Evolutionary conservation across 805 yeast genomes (phyloP), one percentile per base, ranked within the genome.

Genomic region (Kockiozyma suomiensis): DNA sequence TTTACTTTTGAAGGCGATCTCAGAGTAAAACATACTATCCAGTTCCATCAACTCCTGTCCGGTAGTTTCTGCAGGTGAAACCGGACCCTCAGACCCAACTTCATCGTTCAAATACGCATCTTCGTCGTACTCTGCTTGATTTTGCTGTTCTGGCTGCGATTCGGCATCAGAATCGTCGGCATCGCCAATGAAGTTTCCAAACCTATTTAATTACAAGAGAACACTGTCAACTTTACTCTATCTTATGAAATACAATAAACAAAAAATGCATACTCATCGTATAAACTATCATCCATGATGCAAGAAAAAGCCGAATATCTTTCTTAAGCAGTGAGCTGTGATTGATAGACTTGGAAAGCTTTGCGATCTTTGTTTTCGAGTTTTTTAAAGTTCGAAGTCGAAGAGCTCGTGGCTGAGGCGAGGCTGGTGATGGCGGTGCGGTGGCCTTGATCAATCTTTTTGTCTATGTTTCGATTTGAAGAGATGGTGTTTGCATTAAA

Each of bases 111-210:
- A 28, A 52, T 56, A 56, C 28, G 50, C 58, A 8, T 51, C 46
- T 21, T 58, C 48, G 33, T 59, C 42, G 37, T 52, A 54, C 13
- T 46, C 56, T 12, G 63, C 67, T 23, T 49, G 45, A 32, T 63
- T 64, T 8, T 65, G 26, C 21, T 41, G 49, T 21, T 37, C 35
- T 12, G 2, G 40, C 45, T 54, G 53, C 23, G 58, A 41, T 52
- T 78, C 82, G 32, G 79, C 79, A 65, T 79, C 85, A 0, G 83
- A 79, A 65, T 75, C 82, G 7, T 69, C 72, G 5, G 79, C 75
- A 46, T 77, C 85, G 13, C 85, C 87, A 21, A 87, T 78, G 38
- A 80, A 78, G 70, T 87, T 87, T 47, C 93, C 93, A 71, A 87
- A 87, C 52, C 68, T 65, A n/a, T n/a, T n/a, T n/a, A n/a, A n/a